A percentile compares a stretch with the other conserved stretches of the same genome.
These are phyloP conservation scores for Cephaloascus fragrans DNA, from an alignment of 805 yeast genomes.

Conservation along the genomic window DNA sequence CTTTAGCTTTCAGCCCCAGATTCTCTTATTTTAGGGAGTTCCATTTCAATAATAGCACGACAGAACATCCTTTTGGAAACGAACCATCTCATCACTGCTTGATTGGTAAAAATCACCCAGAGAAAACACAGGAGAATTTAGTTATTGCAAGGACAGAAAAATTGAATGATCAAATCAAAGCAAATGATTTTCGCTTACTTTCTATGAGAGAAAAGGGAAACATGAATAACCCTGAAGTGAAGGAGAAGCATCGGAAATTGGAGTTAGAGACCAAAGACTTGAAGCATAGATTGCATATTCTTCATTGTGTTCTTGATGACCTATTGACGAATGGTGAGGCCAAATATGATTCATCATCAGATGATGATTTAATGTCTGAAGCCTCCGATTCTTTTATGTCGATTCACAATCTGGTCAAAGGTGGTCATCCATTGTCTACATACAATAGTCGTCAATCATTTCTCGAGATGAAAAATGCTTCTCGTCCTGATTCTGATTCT, in stretches of 20 bases:
- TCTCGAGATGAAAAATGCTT: background rate
- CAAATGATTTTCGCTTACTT: conserved; percentile 14
- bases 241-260: conserved; percentile 11
- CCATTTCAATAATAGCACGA: conserved; percentile 27
- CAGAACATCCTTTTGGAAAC: conserved; percentile 46
- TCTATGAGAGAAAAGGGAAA: conserved; percentile 6
- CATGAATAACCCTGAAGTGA: background rate
- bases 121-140: conserved; percentile 38
- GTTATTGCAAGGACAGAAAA: conserved; percentile 28
- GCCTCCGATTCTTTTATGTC: background rate
- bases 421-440: background rate
- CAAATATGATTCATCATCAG: background rate
- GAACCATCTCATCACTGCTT: conserved; percentile 59
- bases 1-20: conserved; percentile 44
- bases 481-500: conserved; percentile 1
- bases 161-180: conserved; percentile 25
- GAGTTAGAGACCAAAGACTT: conserved; percentile 16
- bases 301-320: conserved; percentile 18
- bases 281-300: conserved; percentile 15
- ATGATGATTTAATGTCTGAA: background rate
- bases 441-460: background rate
- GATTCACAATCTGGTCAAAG: background rate
- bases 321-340: conserved; percentile 12
- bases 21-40: conserved; percentile 53
- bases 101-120: conserved; percentile 45